These are phyloP conservation scores for Helenozyma baotianmanensis DNA, from an alignment of 805 yeast species.

Conservation along the genomic window DNA sequence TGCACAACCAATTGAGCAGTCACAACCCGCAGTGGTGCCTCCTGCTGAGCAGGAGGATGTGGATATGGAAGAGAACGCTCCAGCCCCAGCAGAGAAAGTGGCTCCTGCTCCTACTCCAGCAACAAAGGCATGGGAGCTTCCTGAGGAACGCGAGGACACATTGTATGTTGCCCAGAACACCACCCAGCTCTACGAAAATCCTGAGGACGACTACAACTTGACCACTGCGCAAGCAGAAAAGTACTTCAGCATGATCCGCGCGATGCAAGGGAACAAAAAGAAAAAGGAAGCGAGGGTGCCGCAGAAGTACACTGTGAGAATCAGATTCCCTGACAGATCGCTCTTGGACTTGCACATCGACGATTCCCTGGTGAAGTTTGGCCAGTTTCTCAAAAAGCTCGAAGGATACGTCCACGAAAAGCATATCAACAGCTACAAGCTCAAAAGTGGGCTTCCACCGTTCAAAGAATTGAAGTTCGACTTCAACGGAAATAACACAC, in stretches of 20 bases:
- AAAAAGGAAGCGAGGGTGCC: conserved; percentile 17
- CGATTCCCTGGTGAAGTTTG: conserved; percentile 25
- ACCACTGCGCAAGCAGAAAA: conserved; percentile 34
- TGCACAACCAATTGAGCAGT: no score
- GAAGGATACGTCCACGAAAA: conserved; percentile 28
- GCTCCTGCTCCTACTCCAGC: no score
- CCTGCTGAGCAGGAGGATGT: no score
- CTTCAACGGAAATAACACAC: conserved; percentile 24
- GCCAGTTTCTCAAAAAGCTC: conserved; percentile 32
- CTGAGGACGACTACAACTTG: conserved; percentile 39
- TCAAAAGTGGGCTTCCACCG: conserved; percentile 37
- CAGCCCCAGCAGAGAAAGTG: no score
- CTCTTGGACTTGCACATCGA: conserved; percentile 33
- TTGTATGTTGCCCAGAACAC: conserved; percentile 9
- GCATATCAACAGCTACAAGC: conserved; percentile 25
- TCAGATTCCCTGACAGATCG: conserved; percentile 36
- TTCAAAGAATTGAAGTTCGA: conserved; percentile 25
- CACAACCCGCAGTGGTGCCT: no score
- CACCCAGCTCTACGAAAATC: conserved; percentile 29
- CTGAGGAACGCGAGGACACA: conserved; percentile 9
- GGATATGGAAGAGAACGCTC: no score
- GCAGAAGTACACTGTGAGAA: conserved; percentile 25
- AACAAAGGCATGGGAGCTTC: no score
- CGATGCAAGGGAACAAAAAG: conserved; percentile 17
- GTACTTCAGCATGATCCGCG: conserved; percentile 31